These are phyloP conservation scores for Clohesyomyces aquaticus DNA, from an alignment of 495 filamentous ascomycete genomes.

Conservation along the genomic window DNA sequence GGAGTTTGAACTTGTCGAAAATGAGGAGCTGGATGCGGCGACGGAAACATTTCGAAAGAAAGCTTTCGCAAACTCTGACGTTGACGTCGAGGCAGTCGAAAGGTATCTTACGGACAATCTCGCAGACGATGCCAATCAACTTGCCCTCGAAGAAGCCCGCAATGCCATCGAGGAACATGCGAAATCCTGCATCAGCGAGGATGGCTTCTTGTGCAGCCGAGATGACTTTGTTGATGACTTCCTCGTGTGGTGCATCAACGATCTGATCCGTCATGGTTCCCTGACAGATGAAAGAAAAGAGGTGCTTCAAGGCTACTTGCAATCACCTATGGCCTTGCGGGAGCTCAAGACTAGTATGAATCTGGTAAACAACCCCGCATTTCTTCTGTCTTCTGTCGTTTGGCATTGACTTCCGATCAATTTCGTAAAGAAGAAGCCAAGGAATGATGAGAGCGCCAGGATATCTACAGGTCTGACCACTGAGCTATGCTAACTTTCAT, in stretches of 20 bases:
- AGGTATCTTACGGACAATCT: slow-evolving; percentile 24
- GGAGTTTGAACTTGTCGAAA: slow-evolving; percentile 37
- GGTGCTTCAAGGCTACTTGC: slow-evolving; percentile 28
- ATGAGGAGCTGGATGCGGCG: slow-evolving; percentile 23
- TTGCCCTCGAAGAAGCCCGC: slow-evolving; percentile 9
- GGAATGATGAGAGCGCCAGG: too few relatives aligned
- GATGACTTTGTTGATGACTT: slow-evolving; percentile 14
- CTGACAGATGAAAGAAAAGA: slow-evolving; percentile 23
- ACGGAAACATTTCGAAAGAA: slow-evolving; percentile 29
- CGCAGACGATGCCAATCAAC: not conserved
- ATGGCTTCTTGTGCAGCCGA: slow-evolving; percentile 3
- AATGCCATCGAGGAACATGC: slow-evolving; percentile 17
- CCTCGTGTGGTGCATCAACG: slow-evolving; percentile 29
- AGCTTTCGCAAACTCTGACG: slow-evolving; percentile 10
- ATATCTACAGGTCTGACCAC: too few relatives aligned
- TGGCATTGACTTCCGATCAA: too few relatives aligned
- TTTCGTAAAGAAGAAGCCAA: too few relatives aligned
- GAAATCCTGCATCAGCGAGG: too few relatives aligned
- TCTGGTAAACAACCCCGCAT: too few relatives aligned
- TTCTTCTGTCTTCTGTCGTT: too few relatives aligned
- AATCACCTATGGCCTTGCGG: slow-evolving; percentile 21
- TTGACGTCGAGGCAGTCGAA: slow-evolving; percentile 26
- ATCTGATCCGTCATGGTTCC: slow-evolving; percentile 16
- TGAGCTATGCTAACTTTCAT: too few relatives aligned
- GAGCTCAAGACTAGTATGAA: slow-evolving; percentile 25